phyloP scores from a whole-genome alignment of 169 alveolate genomes.

The Cystoisospora suis region DNA sequence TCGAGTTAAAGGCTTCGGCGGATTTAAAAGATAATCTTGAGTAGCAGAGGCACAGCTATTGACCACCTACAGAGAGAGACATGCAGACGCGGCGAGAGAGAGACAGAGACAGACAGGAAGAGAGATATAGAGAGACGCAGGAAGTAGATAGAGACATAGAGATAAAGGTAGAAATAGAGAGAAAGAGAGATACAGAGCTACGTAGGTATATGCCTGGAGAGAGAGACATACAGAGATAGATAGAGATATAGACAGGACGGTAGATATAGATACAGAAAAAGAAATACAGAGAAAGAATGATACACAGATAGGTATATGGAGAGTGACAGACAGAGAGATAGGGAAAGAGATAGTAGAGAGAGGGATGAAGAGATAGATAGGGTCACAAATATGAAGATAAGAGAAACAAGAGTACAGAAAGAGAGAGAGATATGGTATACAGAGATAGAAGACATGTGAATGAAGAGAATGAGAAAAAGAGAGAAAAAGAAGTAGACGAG shows the following conservation, averaged over 20 bases:
- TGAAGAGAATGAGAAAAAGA: neutral
- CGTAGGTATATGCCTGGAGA: neutral
- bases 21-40: conserved; percentile 25
- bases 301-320: too few relatives aligned
- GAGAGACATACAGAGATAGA: neutral
- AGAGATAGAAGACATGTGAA: neutral
- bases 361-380: neutral
- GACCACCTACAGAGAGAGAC: conserved; percentile 26
- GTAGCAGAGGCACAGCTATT: conserved; percentile 24
- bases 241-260: conserved; percentile 12
- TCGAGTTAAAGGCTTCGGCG: conserved; percentile 80
- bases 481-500: neutral
- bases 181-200: neutral
- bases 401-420: neutral
- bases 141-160: neutral
- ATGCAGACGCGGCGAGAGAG: neutral
- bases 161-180: neutral
- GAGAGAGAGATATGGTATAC: neutral
- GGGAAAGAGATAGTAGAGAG: too few relatives aligned
- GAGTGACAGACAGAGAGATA: too few relatives aligned
- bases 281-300: conserved; percentile 35
- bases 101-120: neutral
- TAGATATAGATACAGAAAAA: conserved; percentile 13
- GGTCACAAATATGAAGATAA: neutral
- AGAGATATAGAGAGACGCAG: neutral